Percentiles rank a stretch among this genome's conserved stretches.
These are phyloP conservation scores for Silene coronaria DNA, from an alignment of 179 eudicot genomes.

Conservation along the genomic window DNA sequence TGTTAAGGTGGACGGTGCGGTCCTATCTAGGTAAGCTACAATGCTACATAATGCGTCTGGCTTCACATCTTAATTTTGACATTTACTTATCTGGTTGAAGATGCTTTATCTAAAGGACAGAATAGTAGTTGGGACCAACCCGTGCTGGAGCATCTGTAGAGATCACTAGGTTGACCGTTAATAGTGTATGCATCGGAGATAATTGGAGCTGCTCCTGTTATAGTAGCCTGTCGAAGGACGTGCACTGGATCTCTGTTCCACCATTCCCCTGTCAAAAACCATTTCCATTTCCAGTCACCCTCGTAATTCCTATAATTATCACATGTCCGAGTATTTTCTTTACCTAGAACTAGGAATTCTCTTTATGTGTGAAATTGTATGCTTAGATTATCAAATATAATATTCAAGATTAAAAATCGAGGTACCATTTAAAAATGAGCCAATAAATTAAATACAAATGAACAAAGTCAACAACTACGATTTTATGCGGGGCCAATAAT, in stretches of 20 bases:
- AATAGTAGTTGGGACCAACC: slow-evolving; percentile 34
- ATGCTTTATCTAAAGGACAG: background rate
- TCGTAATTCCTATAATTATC: background rate
- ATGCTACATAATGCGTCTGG: background rate
- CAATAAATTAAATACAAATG: too few relatives aligned
- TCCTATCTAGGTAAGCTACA: background rate
- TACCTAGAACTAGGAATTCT: slow-evolving; percentile 40
- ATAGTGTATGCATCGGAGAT: slow-evolving; percentile 80
- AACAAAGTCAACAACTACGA: too few relatives aligned
- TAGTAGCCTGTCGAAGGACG: slow-evolving; percentile 49
- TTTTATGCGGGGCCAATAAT: too few relatives aligned
- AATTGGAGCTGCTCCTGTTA: slow-evolving; percentile 75
- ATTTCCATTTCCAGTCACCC: slow-evolving; percentile 9
- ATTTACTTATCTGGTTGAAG: background rate
- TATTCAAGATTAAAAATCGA: too few relatives aligned
- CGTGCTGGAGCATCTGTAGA: slow-evolving; percentile 63
- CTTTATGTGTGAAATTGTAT: too few relatives aligned
- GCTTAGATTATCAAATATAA: too few relatives aligned
- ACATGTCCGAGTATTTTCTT: background rate
- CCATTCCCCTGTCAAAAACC: slow-evolving; percentile 36
- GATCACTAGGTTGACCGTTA: slow-evolving; percentile 86
- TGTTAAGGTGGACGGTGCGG: background rate
- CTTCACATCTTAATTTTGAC: background rate
- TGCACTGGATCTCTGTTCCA: slow-evolving; percentile 71
- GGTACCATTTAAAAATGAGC: too few relatives aligned